These are phyloP conservation scores for Ceratonia siliqua DNA, from an alignment of 306 rosid genomes.

Conservation along the genomic window DNA sequence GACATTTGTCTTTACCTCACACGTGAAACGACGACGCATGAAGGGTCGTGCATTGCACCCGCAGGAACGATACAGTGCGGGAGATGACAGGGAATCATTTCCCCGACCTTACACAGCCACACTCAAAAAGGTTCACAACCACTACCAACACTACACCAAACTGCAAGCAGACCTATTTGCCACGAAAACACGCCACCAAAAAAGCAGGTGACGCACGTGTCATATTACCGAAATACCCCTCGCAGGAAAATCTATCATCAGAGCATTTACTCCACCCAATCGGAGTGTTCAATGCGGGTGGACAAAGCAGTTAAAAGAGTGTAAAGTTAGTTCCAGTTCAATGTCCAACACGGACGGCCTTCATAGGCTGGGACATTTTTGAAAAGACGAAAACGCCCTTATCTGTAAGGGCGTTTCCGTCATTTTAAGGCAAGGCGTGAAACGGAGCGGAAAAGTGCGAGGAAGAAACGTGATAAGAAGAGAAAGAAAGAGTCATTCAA, in stretches of 20 bases:
- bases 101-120: not conserved
- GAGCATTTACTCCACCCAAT: not conserved
- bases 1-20: slow-evolving; percentile 15
- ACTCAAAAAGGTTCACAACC: slow-evolving; percentile 46
- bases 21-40: slow-evolving; percentile 27
- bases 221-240: slow-evolving; percentile 48
- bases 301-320: not conserved
- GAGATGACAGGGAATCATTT: slow-evolving; percentile 35
- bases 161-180: slow-evolving; percentile 53
- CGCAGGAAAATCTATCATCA: not conserved
- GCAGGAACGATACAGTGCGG: slow-evolving; percentile 28
- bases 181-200: slow-evolving; percentile 82
- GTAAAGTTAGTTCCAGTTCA: not conserved
- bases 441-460: slow-evolving; percentile 23
- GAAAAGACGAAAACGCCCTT: slow-evolving; percentile 19
- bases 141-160: slow-evolving; percentile 58
- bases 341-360: not conserved
- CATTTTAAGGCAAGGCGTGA: slow-evolving; percentile 10
- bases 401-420: slow-evolving; percentile 42
- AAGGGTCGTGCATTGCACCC: slow-evolving; percentile 24
- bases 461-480: slow-evolving; percentile 40
- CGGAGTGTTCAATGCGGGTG: not conserved
- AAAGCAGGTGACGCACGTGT: slow-evolving; percentile 22
- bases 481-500: slow-evolving; percentile 23
- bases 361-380: not conserved